phyloP scores from a whole-genome alignment of 345 rosid species.

The Melaleuca quinquenervia region DNA sequence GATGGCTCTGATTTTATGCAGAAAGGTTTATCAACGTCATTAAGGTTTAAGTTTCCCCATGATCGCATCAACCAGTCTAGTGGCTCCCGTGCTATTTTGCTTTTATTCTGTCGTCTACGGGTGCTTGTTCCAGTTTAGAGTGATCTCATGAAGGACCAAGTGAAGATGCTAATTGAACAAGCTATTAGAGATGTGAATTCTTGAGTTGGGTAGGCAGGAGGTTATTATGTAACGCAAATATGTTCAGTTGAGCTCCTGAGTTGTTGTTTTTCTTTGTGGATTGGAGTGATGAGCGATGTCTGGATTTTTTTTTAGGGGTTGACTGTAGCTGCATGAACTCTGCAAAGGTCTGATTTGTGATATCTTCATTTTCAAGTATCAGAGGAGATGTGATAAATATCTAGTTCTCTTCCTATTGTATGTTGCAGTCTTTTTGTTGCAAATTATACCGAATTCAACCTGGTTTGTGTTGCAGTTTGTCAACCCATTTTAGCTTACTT shows the following conservation, averaged over 20 bases:
- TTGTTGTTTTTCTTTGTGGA: not conserved
- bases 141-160: not conserved
- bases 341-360: not conserved
- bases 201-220: not conserved
- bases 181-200: not conserved
- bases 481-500: not conserved
- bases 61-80: not conserved
- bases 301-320: not conserved
- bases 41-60: not conserved
- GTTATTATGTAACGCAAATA: not conserved
- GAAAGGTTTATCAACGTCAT: not conserved
- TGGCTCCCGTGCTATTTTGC: not conserved
- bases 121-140: not conserved
- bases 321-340: not conserved
- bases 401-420: not conserved
- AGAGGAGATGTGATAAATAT: not conserved
- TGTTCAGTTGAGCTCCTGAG: not conserved
- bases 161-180: not conserved
- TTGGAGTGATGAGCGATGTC: not conserved
- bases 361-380: not conserved
- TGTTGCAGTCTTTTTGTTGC: not conserved
- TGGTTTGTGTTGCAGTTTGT: not conserved
- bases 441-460: not conserved
- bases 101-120: not conserved
- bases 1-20: not conserved